Evolutionary conservation across 1,284 basidiomycete species (phyloP).

Genomic region (Sphaerobolus stellatus): DNA sequence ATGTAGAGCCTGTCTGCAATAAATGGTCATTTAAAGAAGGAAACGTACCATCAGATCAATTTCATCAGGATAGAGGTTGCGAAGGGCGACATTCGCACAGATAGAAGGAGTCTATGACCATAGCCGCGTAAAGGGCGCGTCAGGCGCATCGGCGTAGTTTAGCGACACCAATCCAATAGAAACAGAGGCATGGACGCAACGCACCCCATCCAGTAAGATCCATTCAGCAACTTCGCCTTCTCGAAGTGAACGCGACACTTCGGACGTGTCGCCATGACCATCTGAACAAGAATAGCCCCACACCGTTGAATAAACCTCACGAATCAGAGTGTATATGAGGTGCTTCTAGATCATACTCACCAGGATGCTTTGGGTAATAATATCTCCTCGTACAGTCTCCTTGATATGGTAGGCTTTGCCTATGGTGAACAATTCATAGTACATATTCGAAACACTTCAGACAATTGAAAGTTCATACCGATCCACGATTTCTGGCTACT

Average conservation of each 20-base stretch:
- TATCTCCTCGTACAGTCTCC: slow-evolving; percentile 75
- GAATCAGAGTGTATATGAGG: slow-evolving; percentile 1
- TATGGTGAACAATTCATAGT: slow-evolving; percentile 24
- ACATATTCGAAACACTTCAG: background rate
- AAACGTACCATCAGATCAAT: slow-evolving; percentile 78
- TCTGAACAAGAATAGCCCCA: slow-evolving; percentile 48
- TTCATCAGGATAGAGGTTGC: slow-evolving; percentile 80
- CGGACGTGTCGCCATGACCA: slow-evolving; percentile 70
- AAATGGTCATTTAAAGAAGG: background rate
- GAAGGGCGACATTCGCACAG: slow-evolving; percentile 84
- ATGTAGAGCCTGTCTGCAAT: background rate
- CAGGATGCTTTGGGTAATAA: slow-evolving; percentile 74
- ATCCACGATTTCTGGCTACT: slow-evolving; percentile 91
- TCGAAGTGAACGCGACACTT: slow-evolving; percentile 61
- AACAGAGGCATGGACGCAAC: slow-evolving; percentile 23
- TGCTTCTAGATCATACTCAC: slow-evolving; percentile 27
- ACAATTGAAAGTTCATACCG: slow-evolving; percentile 40
- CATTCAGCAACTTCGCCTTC: slow-evolving; percentile 82
- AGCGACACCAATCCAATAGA: too few species aligned
- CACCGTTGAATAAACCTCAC: slow-evolving; percentile 9
- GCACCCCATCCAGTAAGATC: slow-evolving; percentile 83
- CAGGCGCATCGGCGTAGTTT: too few species aligned
- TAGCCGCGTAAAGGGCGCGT: too few species aligned
- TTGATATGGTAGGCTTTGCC: slow-evolving; percentile 86
- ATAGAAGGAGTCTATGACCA: slow-evolving; percentile 91